Conservation (phyloP, 805 yeast species). For the Wickerhamiella cacticola region DNA sequence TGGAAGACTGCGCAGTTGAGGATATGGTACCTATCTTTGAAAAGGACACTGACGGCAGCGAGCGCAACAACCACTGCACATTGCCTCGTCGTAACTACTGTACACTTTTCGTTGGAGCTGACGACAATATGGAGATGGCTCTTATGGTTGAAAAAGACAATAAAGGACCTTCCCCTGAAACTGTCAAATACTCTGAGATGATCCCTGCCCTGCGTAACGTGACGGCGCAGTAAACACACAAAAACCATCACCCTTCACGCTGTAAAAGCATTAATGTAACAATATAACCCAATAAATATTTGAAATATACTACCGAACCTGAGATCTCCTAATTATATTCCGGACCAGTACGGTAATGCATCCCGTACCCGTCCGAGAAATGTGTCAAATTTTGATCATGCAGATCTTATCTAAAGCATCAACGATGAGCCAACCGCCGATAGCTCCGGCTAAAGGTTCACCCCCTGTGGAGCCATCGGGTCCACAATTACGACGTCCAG, state of each 20-base stretch:
- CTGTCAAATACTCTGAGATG: slow-evolving; percentile 54
- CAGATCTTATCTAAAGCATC: slow-evolving; percentile 6
- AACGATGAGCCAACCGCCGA: slow-evolving; percentile 10
- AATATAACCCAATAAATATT: too few relatives aligned
- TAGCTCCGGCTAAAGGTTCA: slow-evolving; percentile 14
- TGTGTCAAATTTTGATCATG: not conserved
- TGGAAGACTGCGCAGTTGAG: slow-evolving; percentile 55
- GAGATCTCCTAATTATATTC: too few relatives aligned
- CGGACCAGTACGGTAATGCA: too few relatives aligned
- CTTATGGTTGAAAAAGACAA: slow-evolving; percentile 62
- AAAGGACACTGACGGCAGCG: slow-evolving; percentile 43
- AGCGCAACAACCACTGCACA: slow-evolving; percentile 39
- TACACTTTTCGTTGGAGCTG: slow-evolving; percentile 28
- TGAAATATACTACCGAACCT: too few relatives aligned
- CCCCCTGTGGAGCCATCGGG: not conserved
- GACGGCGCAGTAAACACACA: too few relatives aligned
- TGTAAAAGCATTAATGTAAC: too few relatives aligned
- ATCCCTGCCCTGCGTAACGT: slow-evolving; percentile 38
- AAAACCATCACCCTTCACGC: too few relatives aligned
- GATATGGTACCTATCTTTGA: slow-evolving; percentile 66
- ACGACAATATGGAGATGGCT: slow-evolving; percentile 41
- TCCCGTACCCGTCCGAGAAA: not conserved
- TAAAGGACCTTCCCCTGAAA: slow-evolving; percentile 36
- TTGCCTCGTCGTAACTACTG: slow-evolving; percentile 48
- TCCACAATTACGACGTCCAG: not conserved